Evolutionary conservation across 2,329 filamentous ascomycete species (phyloP).

Genomic region (Waltergamsia citrina): DNA sequence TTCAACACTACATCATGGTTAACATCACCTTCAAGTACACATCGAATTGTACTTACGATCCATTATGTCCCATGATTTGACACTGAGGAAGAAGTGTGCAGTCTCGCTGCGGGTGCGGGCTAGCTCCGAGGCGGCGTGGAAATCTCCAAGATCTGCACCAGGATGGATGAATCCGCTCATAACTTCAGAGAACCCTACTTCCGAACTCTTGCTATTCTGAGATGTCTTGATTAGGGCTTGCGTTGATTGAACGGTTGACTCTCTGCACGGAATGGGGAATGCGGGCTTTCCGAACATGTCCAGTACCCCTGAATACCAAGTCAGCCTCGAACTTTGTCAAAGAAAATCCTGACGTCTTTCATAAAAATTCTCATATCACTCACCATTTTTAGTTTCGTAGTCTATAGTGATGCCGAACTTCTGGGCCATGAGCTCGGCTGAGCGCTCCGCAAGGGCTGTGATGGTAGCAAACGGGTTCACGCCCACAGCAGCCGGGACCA

Average conservation of each 20-base stretch:
- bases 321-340: neutral
- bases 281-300: constrained; percentile 45
- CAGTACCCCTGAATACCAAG: constrained; percentile 23
- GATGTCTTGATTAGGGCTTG: no score
- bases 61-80: constrained; percentile 4
- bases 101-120: constrained; percentile 2
- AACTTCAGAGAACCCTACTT: constrained; percentile 53
- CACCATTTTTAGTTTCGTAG: constrained; percentile 25
- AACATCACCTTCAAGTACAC: no score
- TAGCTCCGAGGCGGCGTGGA: constrained; percentile 3
- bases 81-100: constrained; percentile 4
- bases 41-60: constrained; percentile 2
- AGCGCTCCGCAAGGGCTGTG: constrained; percentile 56
- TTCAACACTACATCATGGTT: constrained; percentile 1
- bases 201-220: constrained; percentile 30
- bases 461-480: constrained; percentile 64
- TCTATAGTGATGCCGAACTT: constrained; percentile 32
- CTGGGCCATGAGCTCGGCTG: constrained; percentile 40
- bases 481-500: constrained; percentile 52
- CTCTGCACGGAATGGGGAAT: constrained; percentile 15
- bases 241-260: constrained; percentile 9
- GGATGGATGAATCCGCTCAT: constrained; percentile 56
- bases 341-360: neutral
- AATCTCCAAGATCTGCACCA: constrained; percentile 8
- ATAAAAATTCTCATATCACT: neutral